Evolutionary conservation across 805 yeast genomes (phyloP).

Genomic region (Spathaspora girioi): DNA sequence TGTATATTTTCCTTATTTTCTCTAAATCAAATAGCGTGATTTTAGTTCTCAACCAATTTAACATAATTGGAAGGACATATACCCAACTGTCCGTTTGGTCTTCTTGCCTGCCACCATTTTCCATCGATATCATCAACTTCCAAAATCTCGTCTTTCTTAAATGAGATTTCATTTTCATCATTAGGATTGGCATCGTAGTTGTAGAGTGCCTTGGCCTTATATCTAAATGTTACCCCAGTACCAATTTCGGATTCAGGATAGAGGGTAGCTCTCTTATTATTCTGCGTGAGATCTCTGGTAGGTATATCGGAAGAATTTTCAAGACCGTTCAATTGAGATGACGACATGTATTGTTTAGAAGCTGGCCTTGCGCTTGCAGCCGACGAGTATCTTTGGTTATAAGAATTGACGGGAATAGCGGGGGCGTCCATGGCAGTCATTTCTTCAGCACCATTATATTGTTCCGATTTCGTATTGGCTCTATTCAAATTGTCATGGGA

Average conservation of each 20-base stretch:
- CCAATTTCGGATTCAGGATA: constrained; percentile 19
- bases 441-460: constrained; percentile 21
- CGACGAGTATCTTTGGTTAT: constrained; percentile 20
- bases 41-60: constrained; percentile 52
- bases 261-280: constrained; percentile 19
- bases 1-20: constrained; percentile 8
- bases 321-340: constrained; percentile 57
- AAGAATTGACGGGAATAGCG: constrained; percentile 8
- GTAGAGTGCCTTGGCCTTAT: constrained; percentile 82
- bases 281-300: constrained; percentile 26
- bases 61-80: constrained; percentile 96
- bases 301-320: constrained; percentile 45
- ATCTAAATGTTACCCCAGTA: constrained; percentile 55
- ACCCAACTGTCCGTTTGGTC: constrained; percentile 88
- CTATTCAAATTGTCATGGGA: constrained; percentile 12
- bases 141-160: constrained; percentile 85
- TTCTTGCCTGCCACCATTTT: constrained; percentile 97
- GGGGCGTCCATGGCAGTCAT: constrained; percentile 22
- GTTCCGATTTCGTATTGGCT: neutral
- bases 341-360: constrained; percentile 39
- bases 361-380: constrained; percentile 7
- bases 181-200: constrained; percentile 86
- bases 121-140: constrained; percentile 92
- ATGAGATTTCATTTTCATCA: constrained; percentile 89
- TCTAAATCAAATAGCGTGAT: neutral